These are phyloP conservation scores for Yamadazyma triangularis DNA, from an alignment of 1,139 yeast species.

Conservation along the genomic window DNA sequence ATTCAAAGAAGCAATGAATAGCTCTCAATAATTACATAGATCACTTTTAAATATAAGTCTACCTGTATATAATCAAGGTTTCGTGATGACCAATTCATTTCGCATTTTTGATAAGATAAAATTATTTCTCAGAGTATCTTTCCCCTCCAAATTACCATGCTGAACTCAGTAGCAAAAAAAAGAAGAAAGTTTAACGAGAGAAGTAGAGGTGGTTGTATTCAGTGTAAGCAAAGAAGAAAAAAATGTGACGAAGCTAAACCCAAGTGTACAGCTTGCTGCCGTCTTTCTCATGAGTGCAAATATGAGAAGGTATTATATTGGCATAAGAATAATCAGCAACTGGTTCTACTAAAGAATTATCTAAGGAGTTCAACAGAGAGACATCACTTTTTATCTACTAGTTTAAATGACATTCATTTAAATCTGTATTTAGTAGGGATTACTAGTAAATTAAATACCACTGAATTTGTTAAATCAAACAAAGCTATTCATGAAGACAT, in stretches of 20 bases:
- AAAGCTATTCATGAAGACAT: slow-evolving; percentile 1
- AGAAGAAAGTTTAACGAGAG: slow-evolving; percentile 2
- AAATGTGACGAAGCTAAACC: slow-evolving; percentile 67
- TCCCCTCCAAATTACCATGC: too few species aligned
- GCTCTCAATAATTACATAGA: slow-evolving; percentile 23
- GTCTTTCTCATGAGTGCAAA: slow-evolving; percentile 48
- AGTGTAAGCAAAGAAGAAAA: slow-evolving; percentile 67
- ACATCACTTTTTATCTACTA: not conserved
- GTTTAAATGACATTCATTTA: not conserved
- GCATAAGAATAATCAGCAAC: slow-evolving; percentile 8
- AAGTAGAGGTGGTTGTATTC: slow-evolving; percentile 54
- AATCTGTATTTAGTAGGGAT: slow-evolving; percentile 1
- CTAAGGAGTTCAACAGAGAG: too few species aligned
- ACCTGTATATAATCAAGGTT: too few species aligned
- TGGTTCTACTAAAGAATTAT: too few species aligned
- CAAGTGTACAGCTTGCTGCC: slow-evolving; percentile 50
- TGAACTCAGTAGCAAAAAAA: slow-evolving; percentile 1
- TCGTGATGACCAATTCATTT: too few species aligned
- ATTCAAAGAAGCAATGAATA: slow-evolving; percentile 12
- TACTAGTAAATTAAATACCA: slow-evolving; percentile 1
- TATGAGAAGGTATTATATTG: slow-evolving; percentile 9
- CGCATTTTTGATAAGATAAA: too few species aligned
- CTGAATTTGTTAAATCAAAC: not conserved
- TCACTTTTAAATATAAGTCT: too few species aligned
- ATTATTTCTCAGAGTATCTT: too few species aligned